A percentile compares a stretch with the other conserved stretches of the same genome.
phyloP scores from a whole-genome alignment of 1,284 basidiomycete species.

The Ganoderma sinense region DNA sequence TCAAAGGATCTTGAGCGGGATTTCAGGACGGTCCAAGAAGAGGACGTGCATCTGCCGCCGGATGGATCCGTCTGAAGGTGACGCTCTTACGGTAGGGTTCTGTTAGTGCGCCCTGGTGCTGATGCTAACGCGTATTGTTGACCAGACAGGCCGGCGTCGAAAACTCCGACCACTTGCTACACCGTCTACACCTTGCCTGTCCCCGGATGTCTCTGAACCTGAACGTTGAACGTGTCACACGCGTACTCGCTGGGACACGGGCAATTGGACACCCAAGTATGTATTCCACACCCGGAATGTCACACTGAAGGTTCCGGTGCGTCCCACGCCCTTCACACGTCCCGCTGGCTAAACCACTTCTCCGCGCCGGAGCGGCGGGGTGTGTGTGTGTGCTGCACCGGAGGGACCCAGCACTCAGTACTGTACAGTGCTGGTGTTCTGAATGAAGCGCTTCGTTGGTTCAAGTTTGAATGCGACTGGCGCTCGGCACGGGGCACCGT shows the following conservation, averaged over 20 bases:
- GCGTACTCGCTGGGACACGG: neutral
- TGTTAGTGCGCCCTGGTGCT: neutral
- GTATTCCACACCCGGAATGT: neutral
- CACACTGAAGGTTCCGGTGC: neutral
- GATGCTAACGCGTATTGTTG: neutral
- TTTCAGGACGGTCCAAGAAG: neutral
- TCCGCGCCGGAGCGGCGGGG: constrained; percentile 1
- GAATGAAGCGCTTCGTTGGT: neutral
- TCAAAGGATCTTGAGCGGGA: neutral
- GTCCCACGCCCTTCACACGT: neutral
- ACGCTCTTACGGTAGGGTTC: neutral
- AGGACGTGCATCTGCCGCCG: neutral
- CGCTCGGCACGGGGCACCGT: no score
- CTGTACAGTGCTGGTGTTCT: no score
- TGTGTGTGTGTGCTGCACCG: neutral
- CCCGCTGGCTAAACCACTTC: neutral
- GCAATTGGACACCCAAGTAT: neutral
- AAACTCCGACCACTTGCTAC: neutral
- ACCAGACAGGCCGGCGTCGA: neutral
- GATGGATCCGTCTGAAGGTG: neutral
- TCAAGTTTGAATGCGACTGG: neutral
- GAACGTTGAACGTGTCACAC: no score
- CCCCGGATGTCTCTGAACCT: neutral
- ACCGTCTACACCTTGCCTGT: neutral
- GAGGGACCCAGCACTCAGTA: neutral